Base-by-base conservation (phyloP, 2,329 filamentous ascomycete species). In the Alternaria postmessia region DNA sequence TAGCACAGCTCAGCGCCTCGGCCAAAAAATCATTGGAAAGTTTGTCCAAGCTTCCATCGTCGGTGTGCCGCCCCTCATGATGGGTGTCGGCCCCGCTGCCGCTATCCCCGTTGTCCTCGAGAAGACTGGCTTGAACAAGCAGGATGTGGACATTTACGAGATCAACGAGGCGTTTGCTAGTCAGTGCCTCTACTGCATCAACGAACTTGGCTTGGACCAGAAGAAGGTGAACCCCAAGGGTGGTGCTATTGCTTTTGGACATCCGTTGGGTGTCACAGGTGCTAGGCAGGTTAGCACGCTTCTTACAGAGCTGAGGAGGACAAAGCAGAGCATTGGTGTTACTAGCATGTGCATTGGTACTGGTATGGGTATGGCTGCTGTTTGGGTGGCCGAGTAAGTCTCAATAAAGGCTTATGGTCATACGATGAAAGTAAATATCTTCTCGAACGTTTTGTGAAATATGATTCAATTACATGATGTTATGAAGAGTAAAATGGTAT, bases 81-180 rank as follows among this genome's bases (percentile, higher is more conserved):
- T 99, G 95, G 95, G 95, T 65, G 85, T 97, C 68, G 95, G 95
- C 1, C 95, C 95, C 51, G 97, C 93, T 88, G 94, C 94, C 81
- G 94, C 95, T 58, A 98, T 99, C 74, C 95, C 95, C 66, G 91
- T 94, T 77, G 94, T 92, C 4, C 89, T 97, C 57, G 87, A 92
- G 77, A 94, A 95, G 79, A 92, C 94, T 0, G 93, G 94, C 61
- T 88, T 99, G 71, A 85, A 84, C 77, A 92, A 90, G 80, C 90
- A 73, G 58, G 94, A 98, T 69, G 93, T 99, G 30, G 95, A 98
- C 78, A 94, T 98, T 75, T 98, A 88, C 75, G 95, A 99, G 87
- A 97, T 99, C 86, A 99, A 99, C 84, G 95, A 99, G 87, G 95
- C 95, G 1, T 99, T 99, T 79, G 95, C 95, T 32, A 92, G 88